Evolutionary conservation across 2,329 filamentous ascomycete genomes (phyloP).

Genomic region (Cordyceps fumosorosea): DNA sequence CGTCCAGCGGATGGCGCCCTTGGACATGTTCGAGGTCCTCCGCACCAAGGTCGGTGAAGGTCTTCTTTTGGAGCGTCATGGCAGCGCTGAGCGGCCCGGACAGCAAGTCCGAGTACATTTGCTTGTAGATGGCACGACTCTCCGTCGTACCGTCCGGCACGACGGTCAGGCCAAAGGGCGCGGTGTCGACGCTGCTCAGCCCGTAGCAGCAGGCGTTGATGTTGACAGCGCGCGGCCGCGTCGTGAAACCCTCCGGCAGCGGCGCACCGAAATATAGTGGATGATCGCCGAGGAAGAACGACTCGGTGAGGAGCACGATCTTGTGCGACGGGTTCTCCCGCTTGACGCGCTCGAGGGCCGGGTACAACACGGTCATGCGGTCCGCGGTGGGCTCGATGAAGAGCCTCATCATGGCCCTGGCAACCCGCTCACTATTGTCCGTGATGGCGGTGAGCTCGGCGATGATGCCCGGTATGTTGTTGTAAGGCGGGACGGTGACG

Average conservation of each 20-base stretch:
- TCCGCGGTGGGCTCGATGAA: slow-evolving; percentile 29
- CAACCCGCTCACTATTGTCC: slow-evolving; percentile 10
- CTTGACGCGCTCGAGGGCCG: slow-evolving; percentile 27
- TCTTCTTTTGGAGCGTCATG: background rate
- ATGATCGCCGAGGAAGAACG: slow-evolving; percentile 28
- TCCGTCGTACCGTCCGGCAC: slow-evolving; percentile 31
- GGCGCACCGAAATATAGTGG: slow-evolving; percentile 33
- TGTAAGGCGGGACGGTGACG: slow-evolving; percentile 20
- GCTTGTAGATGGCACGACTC: slow-evolving; percentile 28
- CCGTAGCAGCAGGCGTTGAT: slow-evolving; percentile 33
- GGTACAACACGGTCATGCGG: slow-evolving; percentile 14
- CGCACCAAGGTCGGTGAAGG: background rate
- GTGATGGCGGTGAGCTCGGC: slow-evolving; percentile 13
- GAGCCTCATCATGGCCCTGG: slow-evolving; percentile 15
- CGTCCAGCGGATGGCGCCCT: slow-evolving; percentile 23
- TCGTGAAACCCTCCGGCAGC: slow-evolving; percentile 30
- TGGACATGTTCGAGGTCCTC: slow-evolving; percentile 19
- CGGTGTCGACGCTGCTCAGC: slow-evolving; percentile 30
- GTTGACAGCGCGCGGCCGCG: slow-evolving; percentile 30
- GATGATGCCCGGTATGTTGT: slow-evolving; percentile 11
- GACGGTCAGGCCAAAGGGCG: slow-evolving; percentile 32
- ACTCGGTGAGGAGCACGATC: slow-evolving; percentile 39
- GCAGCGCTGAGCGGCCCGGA: background rate
- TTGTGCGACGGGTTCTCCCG: slow-evolving; percentile 27
- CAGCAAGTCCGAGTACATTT: slow-evolving; percentile 13